A percentile compares a stretch with the other conserved stretches of the same genome.
phyloP scores from a whole-genome alignment of 768 basidiomycete species.

The Mrakia blollopis region DNA sequence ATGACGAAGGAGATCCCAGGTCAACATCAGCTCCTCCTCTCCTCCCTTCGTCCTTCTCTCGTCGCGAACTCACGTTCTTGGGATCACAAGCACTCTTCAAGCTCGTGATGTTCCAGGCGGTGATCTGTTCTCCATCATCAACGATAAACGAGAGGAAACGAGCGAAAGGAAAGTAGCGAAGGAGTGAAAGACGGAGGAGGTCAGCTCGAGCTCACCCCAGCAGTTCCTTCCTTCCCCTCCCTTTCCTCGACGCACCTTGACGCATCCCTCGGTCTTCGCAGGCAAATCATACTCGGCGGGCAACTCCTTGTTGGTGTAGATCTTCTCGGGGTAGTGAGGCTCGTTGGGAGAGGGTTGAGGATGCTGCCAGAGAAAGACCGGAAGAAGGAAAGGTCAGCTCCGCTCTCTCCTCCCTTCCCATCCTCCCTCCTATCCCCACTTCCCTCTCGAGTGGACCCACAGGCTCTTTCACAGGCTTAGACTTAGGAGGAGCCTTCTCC shows the following conservation, averaged over 20 bases:
- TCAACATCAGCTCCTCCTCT: background rate
- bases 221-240: background rate
- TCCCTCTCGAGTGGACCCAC: background rate
- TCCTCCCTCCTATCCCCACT: background rate
- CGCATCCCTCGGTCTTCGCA: constrained; percentile 12
- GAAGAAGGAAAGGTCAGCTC: constrained; percentile 2
- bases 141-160: background rate
- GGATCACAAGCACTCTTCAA: constrained; percentile 28
- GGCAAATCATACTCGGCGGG: constrained; percentile 14
- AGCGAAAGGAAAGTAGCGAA: background rate
- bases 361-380: background rate
- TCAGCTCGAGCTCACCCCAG: background rate
- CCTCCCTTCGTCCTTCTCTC: background rate
- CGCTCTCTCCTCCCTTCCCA: background rate
- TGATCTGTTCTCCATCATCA: background rate
- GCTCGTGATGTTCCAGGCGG: constrained; percentile 27
- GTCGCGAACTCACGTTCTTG: constrained; percentile 2
- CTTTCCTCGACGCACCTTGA: background rate
- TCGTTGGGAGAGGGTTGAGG: constrained; percentile 7
- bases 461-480: background rate
- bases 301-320: constrained; percentile 30
- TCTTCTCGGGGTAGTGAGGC: constrained; percentile 3
- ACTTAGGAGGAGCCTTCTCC: background rate
- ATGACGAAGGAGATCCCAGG: background rate
- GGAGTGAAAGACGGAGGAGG: background rate